Evolutionary conservation across 164 flowering plant genomes (phyloP), one percentile per base, ranked within the genome.

Genomic region (Macadamia tetraphylla): DNA sequence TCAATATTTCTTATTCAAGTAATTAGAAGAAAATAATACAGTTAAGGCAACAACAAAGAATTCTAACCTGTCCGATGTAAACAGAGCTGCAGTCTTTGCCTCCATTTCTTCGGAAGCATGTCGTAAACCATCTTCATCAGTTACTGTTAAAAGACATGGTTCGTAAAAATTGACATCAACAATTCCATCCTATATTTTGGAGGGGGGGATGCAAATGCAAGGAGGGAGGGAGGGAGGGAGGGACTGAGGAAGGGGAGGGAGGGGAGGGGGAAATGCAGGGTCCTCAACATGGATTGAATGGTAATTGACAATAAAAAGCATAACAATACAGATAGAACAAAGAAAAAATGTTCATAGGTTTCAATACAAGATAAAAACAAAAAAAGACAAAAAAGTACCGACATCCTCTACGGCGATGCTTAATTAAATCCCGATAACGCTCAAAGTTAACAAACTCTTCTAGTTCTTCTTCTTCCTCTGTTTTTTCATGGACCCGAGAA

Each of bases 361-460:
- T 23, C 10, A 67, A 57, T 58, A 64, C 55, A 77, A 42, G 40
- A 67, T 40, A 67, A 74, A 79, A 78, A 67, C 63, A 73, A 88
- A 91, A 81, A 91, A 78, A 67, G 63, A 73, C 89, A 91, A 81
- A 91, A 90, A 91, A 90, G 92, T 94, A 94, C 98, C 97, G 96
- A 92, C 98, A 94, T 94, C 98, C 97, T 92, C 94, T 92, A 83
- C 95, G 98, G 51, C 89, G 98, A 87, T 86, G 98, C 90, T 94
- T 94, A 88, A 94, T 90, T 87, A 92, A 87, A 90, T 92, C 98
- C 97, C 97, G 97, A 81, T 88, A 94, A 85, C 98, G 97, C 98
- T 94, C 96, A 92, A 94, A 94, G 88, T 81, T 94, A 85, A 92
- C 97, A 87, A 91, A 94, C 90, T 92, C 98, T 82, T 94, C 98